Conservation (phyloP, 768 basidiomycete genomes). For the Trametes sanguinea region DNA sequence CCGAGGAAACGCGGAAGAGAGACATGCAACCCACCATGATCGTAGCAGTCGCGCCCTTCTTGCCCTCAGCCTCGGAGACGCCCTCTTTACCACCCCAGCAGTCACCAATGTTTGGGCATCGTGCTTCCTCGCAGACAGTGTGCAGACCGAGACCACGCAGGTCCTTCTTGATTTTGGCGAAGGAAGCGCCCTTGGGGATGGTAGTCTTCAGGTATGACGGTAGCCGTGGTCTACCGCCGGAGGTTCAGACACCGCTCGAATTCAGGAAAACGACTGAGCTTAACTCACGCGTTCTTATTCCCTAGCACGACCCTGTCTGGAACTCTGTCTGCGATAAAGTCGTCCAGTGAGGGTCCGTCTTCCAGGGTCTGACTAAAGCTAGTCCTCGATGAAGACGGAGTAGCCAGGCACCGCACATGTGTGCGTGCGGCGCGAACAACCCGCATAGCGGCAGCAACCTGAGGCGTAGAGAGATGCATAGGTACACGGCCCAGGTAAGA, state of each 20-base stretch:
- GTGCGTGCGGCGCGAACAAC: constrained; percentile 16
- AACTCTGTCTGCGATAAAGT: constrained; percentile 70
- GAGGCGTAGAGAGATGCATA: constrained; percentile 10
- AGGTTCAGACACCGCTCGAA: constrained; percentile 4
- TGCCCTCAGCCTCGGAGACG: constrained; percentile 66
- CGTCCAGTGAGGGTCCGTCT: constrained; percentile 73
- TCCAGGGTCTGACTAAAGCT: constrained; percentile 56
- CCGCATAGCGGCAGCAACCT: constrained; percentile 18
- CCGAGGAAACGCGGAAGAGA: neutral
- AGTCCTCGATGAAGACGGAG: constrained; percentile 45
- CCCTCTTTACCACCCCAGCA: constrained; percentile 92
- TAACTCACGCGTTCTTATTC: constrained; percentile 62
- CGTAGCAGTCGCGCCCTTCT: constrained; percentile 90
- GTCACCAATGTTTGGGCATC: constrained; percentile 99
- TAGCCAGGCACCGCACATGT: constrained; percentile 48
- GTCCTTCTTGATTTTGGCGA: constrained; percentile 92
- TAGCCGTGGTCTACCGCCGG: constrained; percentile 69
- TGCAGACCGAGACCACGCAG: constrained; percentile 88
- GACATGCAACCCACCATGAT: constrained; percentile 75
- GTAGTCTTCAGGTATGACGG: constrained; percentile 88
- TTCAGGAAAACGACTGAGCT: neutral
- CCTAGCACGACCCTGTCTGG: constrained; percentile 69
- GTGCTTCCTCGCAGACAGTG: constrained; percentile 98
- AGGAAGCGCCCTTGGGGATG: constrained; percentile 87
- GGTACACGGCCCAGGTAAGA: no score